A percentile compares a stretch with the other conserved stretches of the same genome.
These are phyloP conservation scores for Pythium chondricola DNA, from an alignment of 352 stramenopile species.

Conservation along the genomic window DNA sequence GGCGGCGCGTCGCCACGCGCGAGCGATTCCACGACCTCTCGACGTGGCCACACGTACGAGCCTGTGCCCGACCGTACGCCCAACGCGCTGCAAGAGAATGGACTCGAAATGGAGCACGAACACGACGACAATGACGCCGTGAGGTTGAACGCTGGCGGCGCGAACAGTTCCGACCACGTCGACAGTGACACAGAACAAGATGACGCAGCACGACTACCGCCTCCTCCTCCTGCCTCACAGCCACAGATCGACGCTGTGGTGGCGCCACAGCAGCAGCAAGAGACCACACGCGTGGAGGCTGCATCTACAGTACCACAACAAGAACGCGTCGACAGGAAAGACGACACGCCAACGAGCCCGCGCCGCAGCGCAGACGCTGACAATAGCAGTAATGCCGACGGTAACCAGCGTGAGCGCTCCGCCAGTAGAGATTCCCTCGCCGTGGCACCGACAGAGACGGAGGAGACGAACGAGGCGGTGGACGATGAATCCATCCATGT, in stretches of 20 bases:
- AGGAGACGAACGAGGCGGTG: too few relatives aligned
- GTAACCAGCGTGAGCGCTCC: too few relatives aligned
- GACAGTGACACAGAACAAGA: conserved; percentile 5
- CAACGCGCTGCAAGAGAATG: conserved; percentile 24
- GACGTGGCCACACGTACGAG: conserved; percentile 47
- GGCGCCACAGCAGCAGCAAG: conserved; percentile 1
- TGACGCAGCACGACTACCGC: not conserved
- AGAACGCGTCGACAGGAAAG: conserved; percentile 1
- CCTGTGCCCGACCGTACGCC: conserved; percentile 30
- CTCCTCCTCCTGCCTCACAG: not conserved
- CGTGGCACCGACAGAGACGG: too few relatives aligned
- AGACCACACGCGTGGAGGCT: not conserved
- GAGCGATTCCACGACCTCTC: conserved; percentile 18
- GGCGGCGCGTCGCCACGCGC: conserved; percentile 26
- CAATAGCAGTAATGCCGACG: not conserved
- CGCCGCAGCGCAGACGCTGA: not conserved
- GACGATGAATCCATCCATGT: conserved; percentile 54
- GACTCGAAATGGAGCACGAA: conserved; percentile 14
- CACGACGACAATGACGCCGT: conserved; percentile 21
- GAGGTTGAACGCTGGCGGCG: conserved; percentile 4
- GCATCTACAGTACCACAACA: not conserved
- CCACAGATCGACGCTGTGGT: conserved; percentile 6
- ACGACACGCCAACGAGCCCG: not conserved
- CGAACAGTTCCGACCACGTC: conserved; percentile 8
- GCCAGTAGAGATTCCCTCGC: too few relatives aligned